Evolutionary conservation across 768 basidiomycete genomes (phyloP).

Genomic region (Tulasnella sp.): DNA sequence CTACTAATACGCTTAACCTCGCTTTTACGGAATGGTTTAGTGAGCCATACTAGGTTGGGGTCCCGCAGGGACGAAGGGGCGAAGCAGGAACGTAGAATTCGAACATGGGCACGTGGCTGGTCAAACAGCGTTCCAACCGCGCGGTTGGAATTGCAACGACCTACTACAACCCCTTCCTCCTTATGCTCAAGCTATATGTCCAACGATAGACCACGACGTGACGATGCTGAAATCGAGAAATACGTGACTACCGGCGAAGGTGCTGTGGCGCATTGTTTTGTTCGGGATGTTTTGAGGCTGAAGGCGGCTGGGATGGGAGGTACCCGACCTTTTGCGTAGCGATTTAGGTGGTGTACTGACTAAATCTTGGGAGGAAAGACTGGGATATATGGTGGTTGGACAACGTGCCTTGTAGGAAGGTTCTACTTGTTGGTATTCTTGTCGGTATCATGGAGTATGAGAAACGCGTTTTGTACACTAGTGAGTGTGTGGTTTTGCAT

Average conservation of each 20-base stretch:
- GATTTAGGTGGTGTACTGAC: conserved; percentile 2
- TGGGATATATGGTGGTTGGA: conserved; percentile 29
- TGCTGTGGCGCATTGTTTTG: conserved; percentile 43
- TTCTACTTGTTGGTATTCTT: conserved; percentile 48
- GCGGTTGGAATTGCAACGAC: too few species aligned
- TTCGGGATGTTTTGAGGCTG: conserved; percentile 41
- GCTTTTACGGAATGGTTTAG: too few species aligned
- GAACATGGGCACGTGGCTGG: too few species aligned
- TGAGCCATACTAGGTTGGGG: too few species aligned
- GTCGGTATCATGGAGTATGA: conserved; percentile 53
- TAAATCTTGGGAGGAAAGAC: background rate
- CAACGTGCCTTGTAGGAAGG: conserved; percentile 49
- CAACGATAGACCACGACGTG: background rate
- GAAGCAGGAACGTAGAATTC: too few species aligned
- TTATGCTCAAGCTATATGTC: too few species aligned
- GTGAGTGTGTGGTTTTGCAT: conserved; percentile 52
- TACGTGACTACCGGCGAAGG: conserved; percentile 29
- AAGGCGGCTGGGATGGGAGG: conserved; percentile 28
- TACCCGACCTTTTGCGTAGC: background rate
- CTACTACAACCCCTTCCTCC: too few species aligned
- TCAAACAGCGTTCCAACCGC: too few species aligned
- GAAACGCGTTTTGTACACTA: conserved; percentile 43
- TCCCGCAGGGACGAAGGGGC: too few species aligned
- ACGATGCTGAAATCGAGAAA: background rate
- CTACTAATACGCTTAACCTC: too few species aligned